Conservation (phyloP, 169 alveolate species). For the Cyclospora cayetanensis region DNA sequence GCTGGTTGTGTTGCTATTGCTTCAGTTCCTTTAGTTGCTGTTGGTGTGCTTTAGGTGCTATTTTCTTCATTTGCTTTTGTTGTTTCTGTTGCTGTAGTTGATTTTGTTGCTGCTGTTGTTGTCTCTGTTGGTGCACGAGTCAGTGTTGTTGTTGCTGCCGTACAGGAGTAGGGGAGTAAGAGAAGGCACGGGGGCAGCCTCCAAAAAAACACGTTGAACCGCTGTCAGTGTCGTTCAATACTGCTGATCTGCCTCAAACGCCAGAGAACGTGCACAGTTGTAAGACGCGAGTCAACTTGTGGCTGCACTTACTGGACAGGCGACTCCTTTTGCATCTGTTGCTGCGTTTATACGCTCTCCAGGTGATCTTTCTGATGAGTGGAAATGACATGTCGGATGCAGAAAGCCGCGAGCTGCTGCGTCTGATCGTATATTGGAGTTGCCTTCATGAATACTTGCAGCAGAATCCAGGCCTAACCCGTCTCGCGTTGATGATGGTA, state of each 20-base stretch:
- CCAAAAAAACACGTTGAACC: no score
- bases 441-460: not conserved
- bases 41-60: not conserved
- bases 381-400: not conserved
- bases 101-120: not conserved
- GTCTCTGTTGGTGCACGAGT: not conserved
- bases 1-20: not conserved
- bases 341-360: not conserved
- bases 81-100: not conserved
- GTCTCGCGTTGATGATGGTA: not conserved
- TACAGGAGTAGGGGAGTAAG: no score
- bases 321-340: not conserved
- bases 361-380: not conserved
- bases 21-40: no score
- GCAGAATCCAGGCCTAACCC: not conserved
- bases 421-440: not conserved
- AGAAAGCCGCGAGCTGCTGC: conserved; percentile 16
- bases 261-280: no score
- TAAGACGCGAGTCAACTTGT: no score
- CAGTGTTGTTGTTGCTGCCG: not conserved
- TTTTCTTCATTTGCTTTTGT: not conserved
- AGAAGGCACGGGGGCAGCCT: no score
- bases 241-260: no score
- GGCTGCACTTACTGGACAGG: no score
- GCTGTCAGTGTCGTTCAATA: no score